Base-by-base conservation (phyloP, 2,329 filamentous ascomycete species). In the Albifimbria verrucaria region DNA sequence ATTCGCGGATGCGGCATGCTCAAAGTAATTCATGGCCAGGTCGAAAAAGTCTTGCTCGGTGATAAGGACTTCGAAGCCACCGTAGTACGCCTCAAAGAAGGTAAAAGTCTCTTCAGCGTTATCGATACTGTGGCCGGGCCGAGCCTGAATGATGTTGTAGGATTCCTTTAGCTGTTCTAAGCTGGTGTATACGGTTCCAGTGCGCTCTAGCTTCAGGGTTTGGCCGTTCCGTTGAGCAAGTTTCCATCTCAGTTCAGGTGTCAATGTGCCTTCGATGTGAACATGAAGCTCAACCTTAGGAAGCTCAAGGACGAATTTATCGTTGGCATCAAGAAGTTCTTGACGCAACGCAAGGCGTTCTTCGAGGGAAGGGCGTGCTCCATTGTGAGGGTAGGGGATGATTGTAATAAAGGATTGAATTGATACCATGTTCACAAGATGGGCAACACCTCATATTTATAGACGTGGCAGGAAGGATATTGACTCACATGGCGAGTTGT, bases 211-310 rank as follows among this genome's bases (percentile, higher is more conserved):
- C 24, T 47, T 47, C 11, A 62, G 50, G 36, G 67, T 49, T 57
- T 90, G 81, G 51, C 75, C 74, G 76, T 92, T 90, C 60, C 80
- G 79, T 32, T 72, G 65, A 3, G 88, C 85, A 2, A 92, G 80
- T 23, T 75, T 65, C 74, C 90, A 92, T 54, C 90, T 80, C 26
- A 90, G 75, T 48, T 77, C 72, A 1, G 88, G 87, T 15, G 83
- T 83, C 18, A 92, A 75, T 3, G 86, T 85, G 47, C 88, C 89
- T 67, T 92, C 88, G 11, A 92, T 77, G 64, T 92, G 88, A 51
- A 92, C 79, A 71, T 91, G 88, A 64, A 90, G 88, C 67, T 91
- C 88, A 72, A 84, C 89, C 75, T 90, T 90, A 56, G 88, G 88
- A 42, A 91, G 78, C 36, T 77, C 78, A 48, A 73, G 69, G 18